Conservation (phyloP, 192 early-diverging fungal species). For the Spizellomyces punctatus region DNA sequence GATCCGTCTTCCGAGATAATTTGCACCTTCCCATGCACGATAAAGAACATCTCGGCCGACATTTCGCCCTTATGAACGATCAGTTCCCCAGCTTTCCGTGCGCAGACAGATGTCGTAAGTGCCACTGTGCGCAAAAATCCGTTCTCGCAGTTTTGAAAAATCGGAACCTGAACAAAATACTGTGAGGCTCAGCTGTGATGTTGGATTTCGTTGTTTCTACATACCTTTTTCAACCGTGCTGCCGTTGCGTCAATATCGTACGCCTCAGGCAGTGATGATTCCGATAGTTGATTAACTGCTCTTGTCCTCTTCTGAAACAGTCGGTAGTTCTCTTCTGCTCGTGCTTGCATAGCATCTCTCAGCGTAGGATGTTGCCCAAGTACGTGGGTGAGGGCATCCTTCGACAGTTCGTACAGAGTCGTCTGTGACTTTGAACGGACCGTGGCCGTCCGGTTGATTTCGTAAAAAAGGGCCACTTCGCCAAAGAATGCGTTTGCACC, state of each 20-base stretch:
- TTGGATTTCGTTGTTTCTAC: no score
- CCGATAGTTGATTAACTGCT: no score
- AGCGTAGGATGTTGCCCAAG: slow-evolving; percentile 43
- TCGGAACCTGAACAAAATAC: slow-evolving; percentile 36
- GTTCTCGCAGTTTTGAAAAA: slow-evolving; percentile 48
- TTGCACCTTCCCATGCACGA: slow-evolving; percentile 52
- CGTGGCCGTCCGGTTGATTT: slow-evolving; percentile 55
- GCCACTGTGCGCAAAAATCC: slow-evolving; percentile 50
- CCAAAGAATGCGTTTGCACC: slow-evolving; percentile 49
- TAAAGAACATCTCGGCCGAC: slow-evolving; percentile 27
- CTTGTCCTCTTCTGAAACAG: slow-evolving; percentile 37
- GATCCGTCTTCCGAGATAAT: slow-evolving; percentile 53
- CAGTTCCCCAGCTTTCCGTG: slow-evolving; percentile 30
- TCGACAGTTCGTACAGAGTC: slow-evolving; percentile 54
- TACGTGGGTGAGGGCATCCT: slow-evolving; percentile 44
- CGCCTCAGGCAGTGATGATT: no score
- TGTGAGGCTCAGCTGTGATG: neutral
- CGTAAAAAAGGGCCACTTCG: slow-evolving; percentile 59
- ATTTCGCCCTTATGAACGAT: slow-evolving; percentile 51
- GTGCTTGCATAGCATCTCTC: slow-evolving; percentile 35
- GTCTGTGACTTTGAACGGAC: slow-evolving; percentile 42
- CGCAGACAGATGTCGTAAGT: slow-evolving; percentile 34
- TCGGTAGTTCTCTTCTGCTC: slow-evolving; percentile 52
- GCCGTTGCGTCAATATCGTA: no score
- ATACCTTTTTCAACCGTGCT: no score